Percentiles rank a stretch among this genome's conserved stretches.
phyloP scores from a whole-genome alignment of 768 basidiomycete genomes.

The Pholiota conissans region DNA sequence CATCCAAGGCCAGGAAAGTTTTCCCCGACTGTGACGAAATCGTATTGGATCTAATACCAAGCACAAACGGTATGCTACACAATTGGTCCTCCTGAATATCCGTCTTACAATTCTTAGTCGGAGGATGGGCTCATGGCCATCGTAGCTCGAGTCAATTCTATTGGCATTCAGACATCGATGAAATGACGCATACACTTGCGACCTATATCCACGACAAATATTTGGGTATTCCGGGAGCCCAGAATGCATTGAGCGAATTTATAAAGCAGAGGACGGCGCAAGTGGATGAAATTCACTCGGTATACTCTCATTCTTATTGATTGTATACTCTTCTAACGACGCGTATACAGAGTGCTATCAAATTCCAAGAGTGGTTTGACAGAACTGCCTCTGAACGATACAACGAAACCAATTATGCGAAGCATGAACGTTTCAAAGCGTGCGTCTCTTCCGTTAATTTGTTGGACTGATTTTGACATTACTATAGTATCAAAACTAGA shows the following conservation, averaged over 20 bases:
- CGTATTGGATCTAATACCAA: conserved; percentile 26
- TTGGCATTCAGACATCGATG: conserved; percentile 28
- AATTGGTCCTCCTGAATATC: background rate
- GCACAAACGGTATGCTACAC: conserved; percentile 28
- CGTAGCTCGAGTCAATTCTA: no score
- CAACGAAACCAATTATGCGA: background rate
- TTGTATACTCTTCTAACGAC: background rate
- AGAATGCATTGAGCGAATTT: conserved; percentile 17
- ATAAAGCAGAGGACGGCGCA: background rate
- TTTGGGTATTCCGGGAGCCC: conserved; percentile 21
- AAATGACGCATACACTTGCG: conserved; percentile 19
- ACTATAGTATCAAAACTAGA: background rate
- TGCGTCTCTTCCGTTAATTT: no score
- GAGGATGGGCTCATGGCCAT: no score
- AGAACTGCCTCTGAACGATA: background rate
- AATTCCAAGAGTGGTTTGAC: background rate
- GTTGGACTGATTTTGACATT: no score
- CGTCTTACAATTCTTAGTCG: conserved; percentile 22
- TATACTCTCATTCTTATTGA: no score
- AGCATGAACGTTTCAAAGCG: background rate
- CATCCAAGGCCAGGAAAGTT: conserved; percentile 18
- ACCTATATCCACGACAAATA: conserved; percentile 18
- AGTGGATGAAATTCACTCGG: no score
- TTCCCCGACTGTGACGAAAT: conserved; percentile 25
- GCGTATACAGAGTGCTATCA: background rate